phyloP scores from a whole-genome alignment of 2,329 filamentous ascomycete genomes.

The Biscogniauxia mediterranea region DNA sequence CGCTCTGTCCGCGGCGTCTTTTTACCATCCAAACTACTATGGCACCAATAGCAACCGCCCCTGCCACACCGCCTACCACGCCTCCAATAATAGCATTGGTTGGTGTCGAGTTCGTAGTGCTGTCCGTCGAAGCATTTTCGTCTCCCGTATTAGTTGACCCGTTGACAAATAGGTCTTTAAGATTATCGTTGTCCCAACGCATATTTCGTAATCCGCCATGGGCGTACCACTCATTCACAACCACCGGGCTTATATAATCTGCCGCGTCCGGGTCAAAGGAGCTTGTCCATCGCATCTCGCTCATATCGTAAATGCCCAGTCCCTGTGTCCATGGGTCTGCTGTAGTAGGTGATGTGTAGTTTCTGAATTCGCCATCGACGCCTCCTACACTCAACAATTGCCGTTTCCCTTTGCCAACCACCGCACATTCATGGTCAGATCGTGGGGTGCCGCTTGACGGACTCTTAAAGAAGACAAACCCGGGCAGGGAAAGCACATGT shows the following conservation, averaged over 20 bases:
- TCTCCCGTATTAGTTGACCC: constrained; percentile 13
- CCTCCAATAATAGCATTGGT: constrained; percentile 25
- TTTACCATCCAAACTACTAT: constrained; percentile 14
- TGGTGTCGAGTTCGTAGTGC: constrained; percentile 1
- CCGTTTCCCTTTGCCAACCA: constrained; percentile 35
- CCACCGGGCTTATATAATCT: constrained; percentile 34
- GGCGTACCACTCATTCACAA: constrained; percentile 35
- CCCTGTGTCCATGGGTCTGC: constrained; percentile 37
- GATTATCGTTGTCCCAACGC: constrained; percentile 24
- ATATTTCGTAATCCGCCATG: constrained; percentile 28
- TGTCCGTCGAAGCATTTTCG: constrained; percentile 1
- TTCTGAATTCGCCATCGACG: constrained; percentile 25
- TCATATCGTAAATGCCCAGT: constrained; percentile 41
- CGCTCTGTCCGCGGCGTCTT: constrained; percentile 9
- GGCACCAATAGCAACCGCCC: constrained; percentile 8
- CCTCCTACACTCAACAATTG: constrained; percentile 43
- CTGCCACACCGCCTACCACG: constrained; percentile 24
- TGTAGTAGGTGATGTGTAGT: constrained; percentile 21
- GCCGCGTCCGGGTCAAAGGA: constrained; percentile 34
- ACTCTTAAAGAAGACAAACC: constrained; percentile 37
- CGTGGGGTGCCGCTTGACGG: constrained; percentile 23
- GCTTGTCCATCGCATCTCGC: constrained; percentile 33
- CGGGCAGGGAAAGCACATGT: constrained; percentile 38
- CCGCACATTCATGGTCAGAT: constrained; percentile 34
- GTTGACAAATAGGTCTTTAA: constrained; percentile 28